A percentile compares a stretch with the other conserved stretches of the same genome.
These are phyloP conservation scores for Komagataella pseudopastoris DNA, from an alignment of 805 yeast species.

Conservation along the genomic window DNA sequence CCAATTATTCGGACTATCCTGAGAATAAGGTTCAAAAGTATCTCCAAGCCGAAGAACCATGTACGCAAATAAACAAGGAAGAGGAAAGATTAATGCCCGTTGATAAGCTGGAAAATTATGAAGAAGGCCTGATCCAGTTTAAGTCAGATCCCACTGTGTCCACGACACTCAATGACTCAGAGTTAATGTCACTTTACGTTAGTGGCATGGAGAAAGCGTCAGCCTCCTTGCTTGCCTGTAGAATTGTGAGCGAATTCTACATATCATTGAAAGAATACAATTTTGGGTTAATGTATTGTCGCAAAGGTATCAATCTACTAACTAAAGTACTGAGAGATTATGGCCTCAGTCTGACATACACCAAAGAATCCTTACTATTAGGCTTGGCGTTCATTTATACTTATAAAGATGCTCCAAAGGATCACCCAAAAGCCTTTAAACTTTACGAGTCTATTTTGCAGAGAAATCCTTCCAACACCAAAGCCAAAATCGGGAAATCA, in stretches of 20 bases:
- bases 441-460: conserved; percentile 51
- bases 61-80: conserved; percentile 8
- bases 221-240: conserved; percentile 41
- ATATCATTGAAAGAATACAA: conserved; percentile 50
- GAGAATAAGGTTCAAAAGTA: conserved; percentile 13
- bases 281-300: conserved; percentile 45
- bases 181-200: conserved; percentile 19
- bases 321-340: conserved; percentile 31
- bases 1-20: conserved; percentile 57
- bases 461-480: conserved; percentile 26
- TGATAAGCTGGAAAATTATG: conserved; percentile 13
- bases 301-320: conserved; percentile 41
- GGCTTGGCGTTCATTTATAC: conserved; percentile 68
- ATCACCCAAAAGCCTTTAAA: conserved; percentile 59
- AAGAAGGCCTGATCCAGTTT: conserved; percentile 4
- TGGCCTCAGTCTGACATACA: conserved; percentile 32
- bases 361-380: conserved; percentile 48
- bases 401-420: conserved; percentile 82
- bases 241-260: conserved; percentile 51
- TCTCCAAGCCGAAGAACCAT: conserved; percentile 8
- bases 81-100: conserved; percentile 8
- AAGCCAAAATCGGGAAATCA: conserved; percentile 75
- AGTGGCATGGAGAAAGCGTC: conserved; percentile 22
- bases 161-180: not conserved
- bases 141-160: not conserved